phyloP scores from a whole-genome alignment of 257 asterid genomes.

The Plantago elongata region DNA sequence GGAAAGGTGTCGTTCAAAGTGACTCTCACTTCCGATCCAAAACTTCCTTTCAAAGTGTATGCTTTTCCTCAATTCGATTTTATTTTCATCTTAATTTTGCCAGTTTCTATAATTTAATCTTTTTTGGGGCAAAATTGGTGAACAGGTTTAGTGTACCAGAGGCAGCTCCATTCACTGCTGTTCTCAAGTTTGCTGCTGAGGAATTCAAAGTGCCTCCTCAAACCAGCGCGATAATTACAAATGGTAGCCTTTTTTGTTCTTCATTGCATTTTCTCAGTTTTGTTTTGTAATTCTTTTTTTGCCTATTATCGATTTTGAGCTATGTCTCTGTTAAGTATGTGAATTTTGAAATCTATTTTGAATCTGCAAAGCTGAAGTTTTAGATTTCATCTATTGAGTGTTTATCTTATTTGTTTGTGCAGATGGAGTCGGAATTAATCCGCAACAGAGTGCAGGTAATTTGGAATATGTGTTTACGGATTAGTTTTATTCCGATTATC shows the following conservation, averaged over 20 bases:
- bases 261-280: too few species aligned
- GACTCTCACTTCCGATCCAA: constrained; percentile 93
- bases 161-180: constrained; percentile 97
- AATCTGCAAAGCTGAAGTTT: too few species aligned
- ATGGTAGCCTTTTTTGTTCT: constrained; percentile 36
- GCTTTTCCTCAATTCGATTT: constrained; percentile 20
- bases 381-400: too few species aligned
- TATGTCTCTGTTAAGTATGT: too few species aligned
- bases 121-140: background rate
- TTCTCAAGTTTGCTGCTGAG: constrained; percentile 88
- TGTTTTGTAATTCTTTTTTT: too few species aligned
- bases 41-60: constrained; percentile 97
- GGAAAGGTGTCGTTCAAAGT: constrained; percentile 98
- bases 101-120: background rate
- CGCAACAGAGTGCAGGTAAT: constrained; percentile 97
- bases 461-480: background rate
- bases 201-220: constrained; percentile 98
- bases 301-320: too few species aligned
- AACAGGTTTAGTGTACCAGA: constrained; percentile 92
- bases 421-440: constrained; percentile 99
- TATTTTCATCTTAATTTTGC: background rate
- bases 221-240: constrained; percentile 93
- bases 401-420: constrained; percentile 19
- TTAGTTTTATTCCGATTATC: too few species aligned
- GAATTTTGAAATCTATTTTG: too few species aligned